phyloP scores from a whole-genome alignment of 2,329 filamentous ascomycete genomes.

The Nemania sp. region DNA sequence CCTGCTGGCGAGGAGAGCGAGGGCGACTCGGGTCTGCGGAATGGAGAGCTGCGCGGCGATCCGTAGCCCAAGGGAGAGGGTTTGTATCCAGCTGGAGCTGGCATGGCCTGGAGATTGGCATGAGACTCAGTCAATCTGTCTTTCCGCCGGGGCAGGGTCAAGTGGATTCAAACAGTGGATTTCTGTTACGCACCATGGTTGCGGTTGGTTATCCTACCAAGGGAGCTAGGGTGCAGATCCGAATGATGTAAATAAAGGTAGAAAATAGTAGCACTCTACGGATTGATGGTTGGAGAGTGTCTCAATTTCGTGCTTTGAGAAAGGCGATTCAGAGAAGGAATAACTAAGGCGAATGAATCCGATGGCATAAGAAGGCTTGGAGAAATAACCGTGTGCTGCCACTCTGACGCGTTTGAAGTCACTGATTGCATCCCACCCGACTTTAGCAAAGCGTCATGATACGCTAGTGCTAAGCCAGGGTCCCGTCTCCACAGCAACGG shows the following conservation, averaged over 20 bases:
- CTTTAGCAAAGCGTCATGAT: no score
- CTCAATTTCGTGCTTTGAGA: no score
- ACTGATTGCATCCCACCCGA: no score
- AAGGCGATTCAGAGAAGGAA: no score
- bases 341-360: no score
- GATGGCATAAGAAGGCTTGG: no score
- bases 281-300: no score
- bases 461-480: no score
- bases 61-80: conserved; percentile 73
- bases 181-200: conserved; percentile 34
- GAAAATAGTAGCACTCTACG: not conserved
- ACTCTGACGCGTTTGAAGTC: no score
- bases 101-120: conserved; percentile 50
- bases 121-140: conserved; percentile 6
- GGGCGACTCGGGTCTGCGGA: conserved; percentile 64
- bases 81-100: conserved; percentile 62
- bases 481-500: conserved; percentile 23
- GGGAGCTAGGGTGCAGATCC: conserved; percentile 9
- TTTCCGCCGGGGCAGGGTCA: not conserved
- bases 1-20: conserved; percentile 64
- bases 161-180: conserved; percentile 24
- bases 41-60: conserved; percentile 68
- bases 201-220: conserved; percentile 18
- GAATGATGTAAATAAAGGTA: conserved; percentile 20
- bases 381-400: no score